Evolutionary conservation across 805 yeast species (phyloP).

Genomic region (Saturnispora hagleri): DNA sequence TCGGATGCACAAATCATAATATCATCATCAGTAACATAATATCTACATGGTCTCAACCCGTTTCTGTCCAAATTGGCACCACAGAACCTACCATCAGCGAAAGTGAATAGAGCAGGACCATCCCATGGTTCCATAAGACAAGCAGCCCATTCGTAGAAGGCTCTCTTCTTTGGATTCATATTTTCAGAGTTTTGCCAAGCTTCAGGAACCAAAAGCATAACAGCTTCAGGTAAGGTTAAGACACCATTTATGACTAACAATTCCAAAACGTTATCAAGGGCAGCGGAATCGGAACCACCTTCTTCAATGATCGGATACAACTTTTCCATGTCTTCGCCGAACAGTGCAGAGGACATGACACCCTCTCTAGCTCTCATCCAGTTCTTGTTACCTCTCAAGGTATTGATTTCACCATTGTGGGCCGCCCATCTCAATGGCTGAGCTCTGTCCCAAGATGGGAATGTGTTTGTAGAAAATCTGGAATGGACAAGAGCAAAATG

Average conservation of each 20-base stretch:
- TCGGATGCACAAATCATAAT: slow-evolving; percentile 96
- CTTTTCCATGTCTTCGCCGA: slow-evolving; percentile 86
- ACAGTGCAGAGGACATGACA: slow-evolving; percentile 77
- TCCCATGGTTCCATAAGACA: slow-evolving; percentile 99
- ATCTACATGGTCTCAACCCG: slow-evolving; percentile 97
- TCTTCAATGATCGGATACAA: slow-evolving; percentile 94
- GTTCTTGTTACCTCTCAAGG: slow-evolving; percentile 94
- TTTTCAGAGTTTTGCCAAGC: slow-evolving; percentile 88
- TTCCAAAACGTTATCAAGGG: slow-evolving; percentile 92
- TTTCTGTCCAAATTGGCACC: slow-evolving; percentile 98
- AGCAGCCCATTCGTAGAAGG: slow-evolving; percentile 99
- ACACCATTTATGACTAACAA: slow-evolving; percentile 87
- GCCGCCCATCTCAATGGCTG: slow-evolving; percentile 97
- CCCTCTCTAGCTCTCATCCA: slow-evolving; percentile 99
- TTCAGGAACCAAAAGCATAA: slow-evolving; percentile 94
- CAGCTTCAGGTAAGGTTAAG: slow-evolving; percentile 88
- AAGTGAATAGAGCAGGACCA: slow-evolving; percentile 95
- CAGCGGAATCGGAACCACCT: slow-evolving; percentile 98
- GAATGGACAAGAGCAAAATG: slow-evolving; percentile 96
- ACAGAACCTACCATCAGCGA: slow-evolving; percentile 95
- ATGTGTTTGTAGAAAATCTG: slow-evolving; percentile 93
- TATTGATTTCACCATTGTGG: slow-evolving; percentile 97
- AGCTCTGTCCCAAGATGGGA: slow-evolving; percentile 99
- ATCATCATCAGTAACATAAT: slow-evolving; percentile 89
- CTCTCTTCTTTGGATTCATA: slow-evolving; percentile 87